phyloP scores from a whole-genome alignment of 495 filamentous ascomycete genomes.

The Penicillium argentinense region DNA sequence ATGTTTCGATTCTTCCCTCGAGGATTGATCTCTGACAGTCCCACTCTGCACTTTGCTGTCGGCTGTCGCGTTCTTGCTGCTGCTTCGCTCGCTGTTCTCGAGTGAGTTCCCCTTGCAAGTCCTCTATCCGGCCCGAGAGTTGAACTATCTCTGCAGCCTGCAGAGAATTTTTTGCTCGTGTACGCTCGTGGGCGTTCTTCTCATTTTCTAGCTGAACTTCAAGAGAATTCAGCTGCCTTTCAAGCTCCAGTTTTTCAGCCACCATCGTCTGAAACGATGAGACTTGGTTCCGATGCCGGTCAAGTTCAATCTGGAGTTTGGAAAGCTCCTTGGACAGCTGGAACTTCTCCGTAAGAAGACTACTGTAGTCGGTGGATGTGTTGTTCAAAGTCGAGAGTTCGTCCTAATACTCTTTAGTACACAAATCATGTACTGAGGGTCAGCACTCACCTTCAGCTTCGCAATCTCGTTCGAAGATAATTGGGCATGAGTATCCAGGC shows the following conservation, averaged over 20 bases:
- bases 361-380: conserved; percentile 64
- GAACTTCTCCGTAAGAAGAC: conserved; percentile 73
- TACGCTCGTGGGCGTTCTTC: conserved; percentile 65
- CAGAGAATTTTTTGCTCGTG: conserved; percentile 48
- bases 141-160: conserved; percentile 46
- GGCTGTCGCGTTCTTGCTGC: conserved; percentile 29
- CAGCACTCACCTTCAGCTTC: conserved; percentile 61
- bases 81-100: conserved; percentile 43
- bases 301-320: conserved; percentile 70
- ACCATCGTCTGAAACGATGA: conserved; percentile 63
- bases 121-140: conserved; percentile 40
- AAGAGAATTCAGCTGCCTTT: conserved; percentile 69
- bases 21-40: conserved; percentile 56
- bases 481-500: conserved; percentile 55
- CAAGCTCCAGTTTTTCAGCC: conserved; percentile 71
- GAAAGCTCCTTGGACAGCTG: conserved; percentile 70
- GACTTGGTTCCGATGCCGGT: conserved; percentile 71
- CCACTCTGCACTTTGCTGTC: conserved; percentile 41
- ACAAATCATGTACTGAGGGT: background rate
- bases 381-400: conserved; percentile 64
- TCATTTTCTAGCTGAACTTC: conserved; percentile 81
- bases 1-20: conserved; percentile 66
- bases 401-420: conserved; percentile 42
- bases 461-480: conserved; percentile 62
- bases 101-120: conserved; percentile 42